Evolutionary conservation across 257 asterid genomes (phyloP).

Genomic region (Ilex aquifolium): DNA sequence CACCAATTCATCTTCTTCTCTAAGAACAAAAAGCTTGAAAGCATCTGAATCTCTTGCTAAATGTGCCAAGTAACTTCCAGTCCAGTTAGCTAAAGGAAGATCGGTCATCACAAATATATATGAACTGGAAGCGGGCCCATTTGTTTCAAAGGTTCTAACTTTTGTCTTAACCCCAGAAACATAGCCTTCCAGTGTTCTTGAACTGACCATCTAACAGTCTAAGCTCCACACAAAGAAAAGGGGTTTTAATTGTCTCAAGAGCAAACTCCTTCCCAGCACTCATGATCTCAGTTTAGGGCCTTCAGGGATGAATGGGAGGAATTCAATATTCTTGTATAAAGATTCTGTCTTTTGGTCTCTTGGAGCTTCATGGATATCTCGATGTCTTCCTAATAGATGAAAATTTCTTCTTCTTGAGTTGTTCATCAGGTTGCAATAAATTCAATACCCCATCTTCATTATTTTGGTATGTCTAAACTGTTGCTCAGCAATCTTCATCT

Average conservation of each 20-base stretch:
- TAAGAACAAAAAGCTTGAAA: no score
- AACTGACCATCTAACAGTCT: slow-evolving; percentile 91
- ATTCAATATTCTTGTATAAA: slow-evolving; percentile 53
- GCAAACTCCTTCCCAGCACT: slow-evolving; percentile 70
- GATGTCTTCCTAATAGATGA: slow-evolving; percentile 62
- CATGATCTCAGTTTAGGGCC: no score
- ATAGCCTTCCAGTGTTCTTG: slow-evolving; percentile 83
- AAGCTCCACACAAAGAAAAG: no score
- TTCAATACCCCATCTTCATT: slow-evolving; percentile 55
- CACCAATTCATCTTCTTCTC: no score
- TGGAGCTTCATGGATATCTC: slow-evolving; percentile 64
- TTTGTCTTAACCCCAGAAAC: no score
- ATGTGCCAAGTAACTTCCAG: no score
- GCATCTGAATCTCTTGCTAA: no score
- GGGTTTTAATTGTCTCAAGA: slow-evolving; percentile 45
- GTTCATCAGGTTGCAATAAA: slow-evolving; percentile 77
- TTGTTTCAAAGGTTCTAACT: slow-evolving; percentile 51
- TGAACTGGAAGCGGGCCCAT: slow-evolving; percentile 51
- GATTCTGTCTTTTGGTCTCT: slow-evolving; percentile 48
- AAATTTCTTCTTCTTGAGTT: slow-evolving; percentile 69
- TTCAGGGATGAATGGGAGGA: slow-evolving; percentile 69
- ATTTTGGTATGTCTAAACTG: slow-evolving; percentile 80
- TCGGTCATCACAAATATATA: no score
- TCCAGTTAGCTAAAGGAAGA: no score
- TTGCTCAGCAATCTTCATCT: slow-evolving; percentile 70